Conservation (phyloP, 805 yeast species). For the Saturnispora besseyi region DNA sequence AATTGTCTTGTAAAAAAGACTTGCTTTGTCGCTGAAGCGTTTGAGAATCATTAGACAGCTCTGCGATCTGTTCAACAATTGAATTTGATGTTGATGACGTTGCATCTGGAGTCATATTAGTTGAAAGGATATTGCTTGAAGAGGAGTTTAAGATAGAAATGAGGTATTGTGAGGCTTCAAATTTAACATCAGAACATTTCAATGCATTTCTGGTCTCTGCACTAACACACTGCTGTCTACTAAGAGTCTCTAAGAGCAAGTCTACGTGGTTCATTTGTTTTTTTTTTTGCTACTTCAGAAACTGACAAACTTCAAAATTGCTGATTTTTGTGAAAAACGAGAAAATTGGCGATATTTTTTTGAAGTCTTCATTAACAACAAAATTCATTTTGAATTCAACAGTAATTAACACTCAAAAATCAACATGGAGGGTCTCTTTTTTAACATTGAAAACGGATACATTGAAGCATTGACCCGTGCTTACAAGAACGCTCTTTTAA, state of each 20-base stretch:
- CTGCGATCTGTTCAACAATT: constrained; percentile 64
- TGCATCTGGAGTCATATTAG: background rate
- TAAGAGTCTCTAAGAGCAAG: constrained; percentile 18
- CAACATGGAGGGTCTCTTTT: constrained; percentile 84
- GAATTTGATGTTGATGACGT: constrained; percentile 22
- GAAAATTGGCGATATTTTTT: background rate
- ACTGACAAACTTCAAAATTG: background rate
- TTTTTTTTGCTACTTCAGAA: background rate
- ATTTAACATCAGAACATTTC: background rate
- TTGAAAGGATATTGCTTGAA: background rate
- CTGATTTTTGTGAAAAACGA: too few relatives aligned
- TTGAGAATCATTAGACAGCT: constrained; percentile 32
- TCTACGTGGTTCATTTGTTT: constrained; percentile 33
- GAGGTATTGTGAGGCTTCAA: background rate
- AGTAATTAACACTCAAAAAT: background rate
- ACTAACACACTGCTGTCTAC: constrained; percentile 14
- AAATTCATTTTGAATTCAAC: background rate
- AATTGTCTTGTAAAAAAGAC: constrained; percentile 7
- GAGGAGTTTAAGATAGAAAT: background rate
- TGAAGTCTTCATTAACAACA: background rate
- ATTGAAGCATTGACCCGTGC: constrained; percentile 95
- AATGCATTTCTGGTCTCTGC: background rate
- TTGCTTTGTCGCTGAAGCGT: constrained; percentile 4
- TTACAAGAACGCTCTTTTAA: constrained; percentile 74
- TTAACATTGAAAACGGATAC: constrained; percentile 83